These are phyloP conservation scores for Yamadazyma conglobata DNA, from an alignment of 1,139 yeast genomes.

Conservation along the genomic window DNA sequence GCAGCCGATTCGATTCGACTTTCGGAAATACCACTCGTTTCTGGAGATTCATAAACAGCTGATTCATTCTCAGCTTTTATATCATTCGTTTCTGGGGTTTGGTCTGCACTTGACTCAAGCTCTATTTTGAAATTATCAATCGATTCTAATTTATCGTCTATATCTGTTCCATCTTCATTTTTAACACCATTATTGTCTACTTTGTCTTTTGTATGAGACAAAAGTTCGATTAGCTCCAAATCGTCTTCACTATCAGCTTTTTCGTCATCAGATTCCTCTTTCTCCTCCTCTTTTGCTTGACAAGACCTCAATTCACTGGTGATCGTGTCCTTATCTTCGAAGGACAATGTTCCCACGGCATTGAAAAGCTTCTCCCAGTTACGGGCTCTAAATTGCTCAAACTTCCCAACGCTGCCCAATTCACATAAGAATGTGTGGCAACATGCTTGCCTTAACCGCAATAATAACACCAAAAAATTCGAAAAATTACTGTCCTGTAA, in stretches of 20 bases:
- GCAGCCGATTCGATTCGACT: too few species aligned
- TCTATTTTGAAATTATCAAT: not conserved
- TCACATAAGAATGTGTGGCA: conserved; percentile 77
- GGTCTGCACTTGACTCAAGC: not conserved
- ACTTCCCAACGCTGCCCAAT: conserved; percentile 44
- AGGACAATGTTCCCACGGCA: conserved; percentile 13
- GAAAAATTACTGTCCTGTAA: conserved; percentile 41
- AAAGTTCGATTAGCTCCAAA: conserved; percentile 4
- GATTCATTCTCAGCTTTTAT: too few species aligned
- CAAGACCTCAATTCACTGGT: conserved; percentile 9
- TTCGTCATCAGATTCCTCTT: not conserved
- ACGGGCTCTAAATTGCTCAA: conserved; percentile 8
- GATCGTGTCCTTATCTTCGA: conserved; percentile 15
- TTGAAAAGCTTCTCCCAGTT: conserved; percentile 4
- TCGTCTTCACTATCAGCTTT: conserved; percentile 6
- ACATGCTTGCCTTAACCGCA: conserved; percentile 87
- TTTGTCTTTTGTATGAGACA: not conserved
- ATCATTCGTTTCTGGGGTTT: too few species aligned
- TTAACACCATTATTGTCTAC: not conserved
- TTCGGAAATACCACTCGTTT: too few species aligned
- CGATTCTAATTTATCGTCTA: not conserved
- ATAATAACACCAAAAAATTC: conserved; percentile 64
- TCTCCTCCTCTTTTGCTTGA: not conserved
- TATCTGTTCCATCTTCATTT: not conserved
- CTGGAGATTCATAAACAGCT: too few species aligned